Conservation (phyloP, 768 basidiomycete species). For the Boletus speciosus region DNA sequence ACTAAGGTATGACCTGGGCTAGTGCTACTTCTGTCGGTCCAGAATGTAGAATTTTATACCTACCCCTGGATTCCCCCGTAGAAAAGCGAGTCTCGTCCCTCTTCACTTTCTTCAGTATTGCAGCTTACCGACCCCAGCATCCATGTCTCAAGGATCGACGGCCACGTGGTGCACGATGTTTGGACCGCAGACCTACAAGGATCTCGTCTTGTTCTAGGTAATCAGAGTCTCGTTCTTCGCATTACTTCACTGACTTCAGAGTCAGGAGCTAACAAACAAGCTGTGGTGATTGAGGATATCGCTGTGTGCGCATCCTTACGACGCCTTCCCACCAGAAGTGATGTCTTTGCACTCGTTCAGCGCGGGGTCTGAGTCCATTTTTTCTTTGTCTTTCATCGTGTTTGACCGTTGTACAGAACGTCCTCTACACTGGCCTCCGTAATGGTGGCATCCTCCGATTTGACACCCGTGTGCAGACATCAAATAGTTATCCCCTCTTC, state of each 20-base stretch:
- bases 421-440: slow-evolving; percentile 56
- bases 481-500: slow-evolving; percentile 40
- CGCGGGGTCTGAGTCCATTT: slow-evolving; percentile 37
- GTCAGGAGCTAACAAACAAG: slow-evolving; percentile 52
- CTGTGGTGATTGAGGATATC: slow-evolving; percentile 51
- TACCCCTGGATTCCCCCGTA: slow-evolving; percentile 41
- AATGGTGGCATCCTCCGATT: slow-evolving; percentile 57
- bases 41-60: slow-evolving; percentile 40
- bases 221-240: not conserved
- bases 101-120: not conserved
- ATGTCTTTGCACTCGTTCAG: slow-evolving; percentile 61
- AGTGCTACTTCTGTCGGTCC: slow-evolving; percentile 61
- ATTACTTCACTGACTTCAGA: not conserved
- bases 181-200: slow-evolving; percentile 52
- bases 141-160: slow-evolving; percentile 29
- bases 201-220: slow-evolving; percentile 53
- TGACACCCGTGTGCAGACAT: slow-evolving; percentile 47
- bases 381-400: not conserved
- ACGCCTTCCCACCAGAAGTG: slow-evolving; percentile 52
- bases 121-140: slow-evolving; percentile 5
- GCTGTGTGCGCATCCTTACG: slow-evolving; percentile 35
- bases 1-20: slow-evolving; percentile 17
- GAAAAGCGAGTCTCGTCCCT: slow-evolving; percentile 35
- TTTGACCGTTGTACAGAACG: slow-evolving; percentile 33
- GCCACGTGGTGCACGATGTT: slow-evolving; percentile 48